Evolutionary conservation across 1,284 basidiomycete genomes (phyloP), one percentile per base, ranked within the genome.

Genomic region (Athelia sp.): DNA sequence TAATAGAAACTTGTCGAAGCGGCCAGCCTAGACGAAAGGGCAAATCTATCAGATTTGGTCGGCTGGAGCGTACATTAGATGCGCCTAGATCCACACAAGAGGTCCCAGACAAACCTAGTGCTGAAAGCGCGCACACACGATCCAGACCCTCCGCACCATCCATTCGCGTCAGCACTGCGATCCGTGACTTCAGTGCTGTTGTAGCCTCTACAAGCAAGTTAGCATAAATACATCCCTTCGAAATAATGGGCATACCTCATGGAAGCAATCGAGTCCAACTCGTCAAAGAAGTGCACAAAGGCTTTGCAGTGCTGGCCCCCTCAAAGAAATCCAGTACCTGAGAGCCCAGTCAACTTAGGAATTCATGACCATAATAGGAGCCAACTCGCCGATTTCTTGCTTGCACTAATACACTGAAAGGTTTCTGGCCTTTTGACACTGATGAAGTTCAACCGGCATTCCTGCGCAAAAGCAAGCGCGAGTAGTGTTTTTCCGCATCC

Each of bases 101-200:
- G 29, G 36, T 17, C 29, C 6, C 2, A 45, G 8, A 43, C 15
- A 34, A 31, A 90, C 92, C 91, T 95, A 0, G 97, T 1, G 97
- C 97, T 4, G 97, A 97, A 2, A 99, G 81, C 6, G 99, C 95
- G 65, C 98, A 99, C 9, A 99, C 97, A 19, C 97, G n/a, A n/a
- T 96, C 95, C 18, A 99, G 71, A 0, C 97, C 96, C 63, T 99
- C 96, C 1, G 95, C 97, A 48, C 97, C 97, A 67, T 99, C 97
- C 95, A 99, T 98, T 66, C 98, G 93, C 0, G 97, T 99, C 18
- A 99, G 74, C 77, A 99, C 83, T 69, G 46, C 97, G 83, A 62
- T 99, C 97, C 0, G 97, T 99, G 9, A 99, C 97, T 44, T 97
- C 97, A 0, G 97, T 99, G 54, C 92, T 96, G 64, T 99, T 97